Evolutionary conservation across 1,284 basidiomycete species (phyloP).

Genomic region (Neotropicomus parvogracilis): DNA sequence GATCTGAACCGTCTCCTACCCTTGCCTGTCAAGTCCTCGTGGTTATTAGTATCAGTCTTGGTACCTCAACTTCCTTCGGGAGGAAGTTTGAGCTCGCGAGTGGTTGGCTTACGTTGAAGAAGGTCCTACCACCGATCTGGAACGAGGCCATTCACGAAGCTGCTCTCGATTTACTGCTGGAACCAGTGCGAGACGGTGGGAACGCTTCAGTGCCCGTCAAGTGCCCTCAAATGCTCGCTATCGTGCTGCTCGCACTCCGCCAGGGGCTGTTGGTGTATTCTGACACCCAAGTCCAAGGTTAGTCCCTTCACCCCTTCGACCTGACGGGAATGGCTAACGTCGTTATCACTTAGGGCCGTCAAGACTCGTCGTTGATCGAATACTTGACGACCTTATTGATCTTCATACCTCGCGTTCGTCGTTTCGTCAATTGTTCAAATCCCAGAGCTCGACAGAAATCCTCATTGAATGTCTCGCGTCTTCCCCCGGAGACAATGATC

Average conservation of each 20-base stretch:
- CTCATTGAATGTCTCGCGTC: slow-evolving; percentile 67
- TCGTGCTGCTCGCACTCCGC: slow-evolving; percentile 61
- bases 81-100: slow-evolving; percentile 73
- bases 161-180: slow-evolving; percentile 64
- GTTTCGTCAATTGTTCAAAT: slow-evolving; percentile 70
- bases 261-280: slow-evolving; percentile 33
- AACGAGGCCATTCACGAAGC: slow-evolving; percentile 58
- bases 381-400: slow-evolving; percentile 64
- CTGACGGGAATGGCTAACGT: neutral
- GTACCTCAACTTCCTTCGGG: slow-evolving; percentile 54
- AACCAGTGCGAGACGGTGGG: slow-evolving; percentile 29
- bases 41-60: slow-evolving; percentile 55
- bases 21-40: slow-evolving; percentile 59
- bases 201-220: slow-evolving; percentile 12
- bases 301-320: neutral
- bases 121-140: slow-evolving; percentile 66
- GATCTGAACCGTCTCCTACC: slow-evolving; percentile 58
- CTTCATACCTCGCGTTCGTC: slow-evolving; percentile 55
- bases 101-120: slow-evolving; percentile 69
- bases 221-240: slow-evolving; percentile 53
- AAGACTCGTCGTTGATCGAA: slow-evolving; percentile 19
- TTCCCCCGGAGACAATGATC: slow-evolving; percentile 36
- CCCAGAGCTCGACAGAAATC: slow-evolving; percentile 59
- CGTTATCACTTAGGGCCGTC: slow-evolving; percentile 23
- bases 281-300: slow-evolving; percentile 15